phyloP scores from a whole-genome alignment of 1,284 basidiomycete species.

The Trichosporon sp. region DNA sequence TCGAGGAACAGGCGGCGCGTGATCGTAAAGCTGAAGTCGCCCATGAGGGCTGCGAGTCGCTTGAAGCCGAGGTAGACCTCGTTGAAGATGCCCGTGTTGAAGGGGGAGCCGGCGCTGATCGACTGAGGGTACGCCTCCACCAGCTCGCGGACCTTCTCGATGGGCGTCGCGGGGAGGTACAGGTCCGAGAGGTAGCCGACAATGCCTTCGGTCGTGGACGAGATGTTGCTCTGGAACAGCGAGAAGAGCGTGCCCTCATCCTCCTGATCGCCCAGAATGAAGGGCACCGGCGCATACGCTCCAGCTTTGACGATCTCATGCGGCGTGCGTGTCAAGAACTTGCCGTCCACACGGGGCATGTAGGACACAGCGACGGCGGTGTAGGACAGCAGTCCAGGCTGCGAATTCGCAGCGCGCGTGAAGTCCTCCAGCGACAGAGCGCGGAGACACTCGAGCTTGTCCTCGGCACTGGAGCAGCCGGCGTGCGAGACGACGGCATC shows the following conservation, averaged over 20 bases:
- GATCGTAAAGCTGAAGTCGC: constrained; percentile 29
- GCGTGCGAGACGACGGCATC: constrained; percentile 23
- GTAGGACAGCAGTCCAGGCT: constrained; percentile 27
- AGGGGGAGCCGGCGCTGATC: constrained; percentile 33
- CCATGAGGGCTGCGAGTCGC: constrained; percentile 30
- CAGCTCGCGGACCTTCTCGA: constrained; percentile 33
- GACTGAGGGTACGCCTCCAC: constrained; percentile 24
- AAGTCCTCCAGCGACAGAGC: constrained; percentile 56
- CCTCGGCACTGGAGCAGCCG: constrained; percentile 42
- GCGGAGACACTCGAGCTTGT: constrained; percentile 62
- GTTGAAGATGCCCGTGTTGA: constrained; percentile 29
- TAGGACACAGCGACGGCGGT: constrained; percentile 51
- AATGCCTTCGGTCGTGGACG: constrained; percentile 31
- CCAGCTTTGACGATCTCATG: constrained; percentile 21
- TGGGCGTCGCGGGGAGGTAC: constrained; percentile 32
- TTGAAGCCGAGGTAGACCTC: constrained; percentile 33
- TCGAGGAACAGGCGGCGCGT: constrained; percentile 29
- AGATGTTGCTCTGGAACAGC: constrained; percentile 39
- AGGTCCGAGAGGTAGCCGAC: constrained; percentile 34
- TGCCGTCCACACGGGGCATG: constrained; percentile 62
- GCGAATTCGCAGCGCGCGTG: constrained; percentile 22
- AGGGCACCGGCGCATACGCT: constrained; percentile 23
- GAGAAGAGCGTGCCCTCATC: constrained; percentile 32
- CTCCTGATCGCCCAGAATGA: constrained; percentile 38
- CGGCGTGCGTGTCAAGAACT: constrained; percentile 60